Conservation (phyloP, 2,329 filamentous ascomycete genomes). For the Penicillium sp. region DNA sequence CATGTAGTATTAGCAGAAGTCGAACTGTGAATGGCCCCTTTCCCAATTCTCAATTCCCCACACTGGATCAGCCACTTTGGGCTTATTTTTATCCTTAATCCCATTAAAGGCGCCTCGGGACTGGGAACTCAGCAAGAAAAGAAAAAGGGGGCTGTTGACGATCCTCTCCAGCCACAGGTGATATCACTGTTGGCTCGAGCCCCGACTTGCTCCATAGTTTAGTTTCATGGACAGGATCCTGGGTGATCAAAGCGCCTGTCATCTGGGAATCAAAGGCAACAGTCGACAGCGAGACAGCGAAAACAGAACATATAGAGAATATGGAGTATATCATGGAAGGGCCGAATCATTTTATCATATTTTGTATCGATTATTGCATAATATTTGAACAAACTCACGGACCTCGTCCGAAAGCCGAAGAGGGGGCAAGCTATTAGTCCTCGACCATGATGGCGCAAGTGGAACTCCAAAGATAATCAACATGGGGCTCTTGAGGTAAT, state of each 20-base stretch:
- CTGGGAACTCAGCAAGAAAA: background rate
- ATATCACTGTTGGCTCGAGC: background rate
- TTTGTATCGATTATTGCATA: background rate
- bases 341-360: background rate
- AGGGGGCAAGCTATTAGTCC: background rate
- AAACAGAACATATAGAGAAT: background rate
- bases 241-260: slow-evolving; percentile 15
- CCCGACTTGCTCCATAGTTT: background rate
- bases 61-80: slow-evolving; percentile 9
- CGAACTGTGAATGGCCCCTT: slow-evolving; percentile 5
- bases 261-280: background rate
- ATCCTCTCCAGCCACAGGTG: background rate
- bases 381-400: background rate
- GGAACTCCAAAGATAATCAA: background rate
- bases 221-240: background rate
- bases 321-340: background rate
- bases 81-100: slow-evolving; percentile 15
- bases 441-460: background rate
- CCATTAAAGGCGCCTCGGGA: slow-evolving; percentile 11
- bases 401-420: background rate
- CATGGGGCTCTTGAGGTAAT: slow-evolving; percentile 4
- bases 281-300: background rate
- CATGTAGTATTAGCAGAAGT: slow-evolving; percentile 8
- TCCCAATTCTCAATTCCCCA: slow-evolving; percentile 3
- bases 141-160: background rate